These are phyloP conservation scores for Celoporthe dispersa DNA, from an alignment of 2,329 filamentous ascomycete genomes.

Conservation along the genomic window DNA sequence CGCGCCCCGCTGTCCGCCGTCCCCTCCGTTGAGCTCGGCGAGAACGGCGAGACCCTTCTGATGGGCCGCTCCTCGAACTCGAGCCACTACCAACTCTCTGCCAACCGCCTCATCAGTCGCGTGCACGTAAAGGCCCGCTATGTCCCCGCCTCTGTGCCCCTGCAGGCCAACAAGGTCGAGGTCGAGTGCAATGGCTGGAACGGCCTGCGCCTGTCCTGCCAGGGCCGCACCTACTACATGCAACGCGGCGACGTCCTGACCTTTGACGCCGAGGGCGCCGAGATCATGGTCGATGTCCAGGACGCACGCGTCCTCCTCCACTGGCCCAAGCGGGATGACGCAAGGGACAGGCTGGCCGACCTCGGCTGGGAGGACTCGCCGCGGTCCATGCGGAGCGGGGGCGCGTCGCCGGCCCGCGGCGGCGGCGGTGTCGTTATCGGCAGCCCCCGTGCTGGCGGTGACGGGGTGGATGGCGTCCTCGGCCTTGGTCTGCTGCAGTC, in stretches of 20 bases:
- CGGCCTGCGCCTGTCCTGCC: slow-evolving; percentile 88
- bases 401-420: slow-evolving; percentile 33
- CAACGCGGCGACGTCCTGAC: slow-evolving; percentile 87
- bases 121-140: slow-evolving; percentile 91
- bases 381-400: slow-evolving; percentile 42
- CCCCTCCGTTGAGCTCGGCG: slow-evolving; percentile 79
- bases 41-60: slow-evolving; percentile 77
- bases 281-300: slow-evolving; percentile 95
- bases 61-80: slow-evolving; percentile 96
- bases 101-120: slow-evolving; percentile 90
- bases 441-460: slow-evolving; percentile 39
- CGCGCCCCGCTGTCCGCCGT: slow-evolving; percentile 83
- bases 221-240: slow-evolving; percentile 84
- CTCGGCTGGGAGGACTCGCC: slow-evolving; percentile 73
- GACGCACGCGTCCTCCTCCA: slow-evolving; percentile 86
- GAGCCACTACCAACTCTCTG: slow-evolving; percentile 91
- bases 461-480: slow-evolving; percentile 34
- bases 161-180: slow-evolving; percentile 77
- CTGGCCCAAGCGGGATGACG: slow-evolving; percentile 73
- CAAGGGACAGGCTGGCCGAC: slow-evolving; percentile 60
- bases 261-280: slow-evolving; percentile 83
- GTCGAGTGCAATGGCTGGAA: slow-evolving; percentile 96
- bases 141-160: slow-evolving; percentile 67
- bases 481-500: slow-evolving; percentile 56
- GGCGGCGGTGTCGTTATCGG: slow-evolving; percentile 24